Conservation (phyloP, 768 basidiomycete genomes). For the Suillus brevipes region DNA sequence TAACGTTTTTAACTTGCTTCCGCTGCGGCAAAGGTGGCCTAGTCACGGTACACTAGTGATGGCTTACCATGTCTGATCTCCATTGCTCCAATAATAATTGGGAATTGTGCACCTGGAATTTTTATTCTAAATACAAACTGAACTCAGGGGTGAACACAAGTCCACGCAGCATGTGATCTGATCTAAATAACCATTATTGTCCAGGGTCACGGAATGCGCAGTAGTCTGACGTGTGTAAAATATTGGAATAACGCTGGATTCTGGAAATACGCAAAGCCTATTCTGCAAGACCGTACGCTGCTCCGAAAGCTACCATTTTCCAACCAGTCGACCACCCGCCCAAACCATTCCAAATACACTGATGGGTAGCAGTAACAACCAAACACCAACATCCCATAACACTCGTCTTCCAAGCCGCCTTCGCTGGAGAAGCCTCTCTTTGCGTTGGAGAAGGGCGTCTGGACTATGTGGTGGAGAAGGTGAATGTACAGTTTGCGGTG, state of each 20-base stretch:
- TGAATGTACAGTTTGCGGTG: slow-evolving; percentile 20
- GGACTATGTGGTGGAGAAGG: slow-evolving; percentile 34
- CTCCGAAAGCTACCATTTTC: slow-evolving; percentile 46
- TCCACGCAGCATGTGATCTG: not conserved
- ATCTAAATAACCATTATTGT: not conserved
- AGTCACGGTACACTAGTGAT: too few relatives aligned
- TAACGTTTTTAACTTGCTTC: not conserved
- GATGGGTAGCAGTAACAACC: slow-evolving; percentile 65
- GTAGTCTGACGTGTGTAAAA: not conserved
- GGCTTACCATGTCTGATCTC: not conserved
- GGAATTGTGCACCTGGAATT: not conserved
- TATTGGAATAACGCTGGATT: not conserved
- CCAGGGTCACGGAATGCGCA: not conserved
- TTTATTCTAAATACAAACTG: not conserved
- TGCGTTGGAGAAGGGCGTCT: slow-evolving; percentile 80
- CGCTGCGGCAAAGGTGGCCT: not conserved
- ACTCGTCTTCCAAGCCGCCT: slow-evolving; percentile 69
- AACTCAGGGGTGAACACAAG: not conserved
- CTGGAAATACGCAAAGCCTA: not conserved
- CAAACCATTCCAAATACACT: slow-evolving; percentile 58
- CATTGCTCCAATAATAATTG: not conserved
- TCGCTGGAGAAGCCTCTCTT: slow-evolving; percentile 82
- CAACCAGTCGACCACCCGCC: slow-evolving; percentile 52
- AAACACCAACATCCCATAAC: slow-evolving; percentile 83
- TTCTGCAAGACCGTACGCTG: not conserved